Base-by-base conservation (phyloP, 2,329 filamentous ascomycete genomes). In the Aspergillus fumigatus region DNA sequence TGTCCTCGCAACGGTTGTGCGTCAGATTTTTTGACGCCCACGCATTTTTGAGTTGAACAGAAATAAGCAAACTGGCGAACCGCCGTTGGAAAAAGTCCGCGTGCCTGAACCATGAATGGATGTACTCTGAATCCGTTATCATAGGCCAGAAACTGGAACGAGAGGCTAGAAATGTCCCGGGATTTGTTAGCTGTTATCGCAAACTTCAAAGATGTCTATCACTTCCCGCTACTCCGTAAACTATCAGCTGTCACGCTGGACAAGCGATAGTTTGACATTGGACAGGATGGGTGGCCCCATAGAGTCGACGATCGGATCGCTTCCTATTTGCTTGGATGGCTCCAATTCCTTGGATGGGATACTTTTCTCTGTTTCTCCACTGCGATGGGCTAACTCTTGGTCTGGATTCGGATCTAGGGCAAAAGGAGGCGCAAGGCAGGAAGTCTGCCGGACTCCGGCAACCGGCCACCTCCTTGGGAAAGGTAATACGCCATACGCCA, bases 381-480 rank as follows among this genome's bases (percentile, higher is more conserved):
- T 56, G 55, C 50, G 52, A 54, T n/a, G 40, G 48, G 53, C 45
- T 48, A 54, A 54, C 55, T 56, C 55, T 58, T 21, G n/a, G 32
- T 35, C 32, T 17, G 32, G 14, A 38, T 17, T 38, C 17, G 41
- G n/a, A 45, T 21, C 10, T 56, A 56, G 55, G 58, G 54, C 61
- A 54, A 63, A 63, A 59, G 60, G 62, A 64, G 63, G 60, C 58
- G 61, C 51, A 57, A 61, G 54, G 56, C 59, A 57, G 61, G 61
- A 59, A 56, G 59, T 56, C 52, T 59, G 57, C 55, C 48, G 45
- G 29, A 40, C 50, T 52, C 54, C 41, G 50, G 51, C 50, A 50
- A 57, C 56, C 55, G 50, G 32, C 11, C 14, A 35, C 32, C 32
- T 17, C 32, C 11, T 35, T 14, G 11, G 32, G 32, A 35, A 35